Base-by-base conservation (phyloP, 495 filamentous ascomycete genomes). In the Aspergillus wentii region DNA sequence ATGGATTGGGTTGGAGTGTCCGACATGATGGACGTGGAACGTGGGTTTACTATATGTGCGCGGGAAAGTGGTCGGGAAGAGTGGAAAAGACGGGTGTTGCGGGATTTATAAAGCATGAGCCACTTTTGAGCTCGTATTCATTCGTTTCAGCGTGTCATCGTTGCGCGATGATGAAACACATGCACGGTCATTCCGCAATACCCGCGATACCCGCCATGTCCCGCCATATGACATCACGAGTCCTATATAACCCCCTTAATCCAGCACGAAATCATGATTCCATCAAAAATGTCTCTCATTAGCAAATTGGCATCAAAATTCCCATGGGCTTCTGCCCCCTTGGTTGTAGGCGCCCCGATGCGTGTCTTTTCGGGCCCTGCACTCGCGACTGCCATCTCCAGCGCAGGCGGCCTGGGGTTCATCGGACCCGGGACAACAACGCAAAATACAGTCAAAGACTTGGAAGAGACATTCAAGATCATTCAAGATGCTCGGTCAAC, bases 261-360 rank as follows among this genome's bases (percentile, higher is more conserved):
- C 22, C 10, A 25, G 10, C 22, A 25, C 5, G 10, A 10, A 25
- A 25, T n/a, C n/a, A n/a, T n/a, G n/a, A n/a, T n/a, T n/a, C n/a
- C n/a, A n/a, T n/a, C n/a, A 2, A 31, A 31, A 31, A 31, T 31
- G 29, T 31, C 29, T 14, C 7, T 17, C n/a, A 30, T 49, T 5
- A 32, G 39, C 11, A 49, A 41, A 18, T 35, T 65, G 15, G 15
- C 54, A 5, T 49, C 44, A 3, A 39, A 32, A 30, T 91, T 86
- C 51, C 79, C 84, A 44, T 88, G 83, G 81, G 73, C 64, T 17
- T 42, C 66, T 2, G 39, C 52, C 11, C 84, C 86, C 1, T 66
- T 89, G 26, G 71, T 92, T 16, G 61, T 79, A 38, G 55, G 68
- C 40, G 85, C 85, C 1, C 86, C 86, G 5, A 88, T 92, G 83